Evolutionary conservation across 2,329 filamentous ascomycete genomes (phyloP), one percentile per base, ranked within the genome.

Genomic region (Microcera coccophila): DNA sequence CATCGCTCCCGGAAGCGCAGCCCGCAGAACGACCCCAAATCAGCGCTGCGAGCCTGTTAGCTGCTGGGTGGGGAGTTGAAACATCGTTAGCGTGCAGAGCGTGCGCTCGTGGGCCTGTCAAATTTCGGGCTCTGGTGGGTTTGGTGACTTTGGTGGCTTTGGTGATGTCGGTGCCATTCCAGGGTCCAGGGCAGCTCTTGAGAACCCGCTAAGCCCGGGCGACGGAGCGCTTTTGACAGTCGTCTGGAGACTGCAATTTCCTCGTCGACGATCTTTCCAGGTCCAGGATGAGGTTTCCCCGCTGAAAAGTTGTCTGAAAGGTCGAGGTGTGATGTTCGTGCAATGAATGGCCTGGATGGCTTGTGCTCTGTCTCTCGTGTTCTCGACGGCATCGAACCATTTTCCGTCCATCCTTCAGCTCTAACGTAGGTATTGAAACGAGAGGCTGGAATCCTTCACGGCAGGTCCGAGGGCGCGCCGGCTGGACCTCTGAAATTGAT

Each of bases 191-290:
- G 29, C 8, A 26, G 22, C 22, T 26, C 12, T 26, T 26, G n/a
- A 26, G 22, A n/a, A 15, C 29, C 29, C 29, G 29, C 29, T 32
- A 32, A n/a, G 15, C 29, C 29, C 9, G 29, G 5, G 8, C 29
- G 29, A n/a, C 29, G 22, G 22, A 12, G 22, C 7, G 22, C 7
- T 32, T 15, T 32, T 14, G 29, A 18, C 33, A n/a, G 33, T 39
- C 36, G 35, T 41, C 45, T 45, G 39, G 45, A 33, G 39, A 33
- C 33, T 50, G 50, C 41, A 58, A 58, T 58, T 49, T 58, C 55
- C 52, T 54, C 53, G 34, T 48, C 34, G 49, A 39, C 46, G 49
- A 49, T 49, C 52, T 40, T 43, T 10, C 29, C 29, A 32, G 15
- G 29, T 32, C 15, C 12, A 32, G 29, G 29, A 32, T n/a, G 24